phyloP scores from a whole-genome alignment of 1,284 basidiomycete species.

The Chondrostereum purpureum region DNA sequence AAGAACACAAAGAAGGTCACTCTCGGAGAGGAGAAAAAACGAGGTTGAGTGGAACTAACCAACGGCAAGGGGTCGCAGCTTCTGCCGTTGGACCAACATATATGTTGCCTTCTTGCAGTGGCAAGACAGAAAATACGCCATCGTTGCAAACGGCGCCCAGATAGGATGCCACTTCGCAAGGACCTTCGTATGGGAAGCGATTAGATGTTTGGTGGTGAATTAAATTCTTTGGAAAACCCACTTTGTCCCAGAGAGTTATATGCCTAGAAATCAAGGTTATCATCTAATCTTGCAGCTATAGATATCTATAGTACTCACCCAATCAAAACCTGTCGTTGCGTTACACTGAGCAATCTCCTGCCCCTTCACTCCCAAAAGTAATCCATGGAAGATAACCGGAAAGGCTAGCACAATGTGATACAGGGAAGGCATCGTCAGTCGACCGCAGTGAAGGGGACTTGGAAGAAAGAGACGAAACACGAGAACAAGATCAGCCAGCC shows the following conservation, averaged over 20 bases:
- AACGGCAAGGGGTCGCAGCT: too few species aligned
- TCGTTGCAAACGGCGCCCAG: constrained; percentile 31
- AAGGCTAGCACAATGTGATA: not conserved
- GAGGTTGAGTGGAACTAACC: too few species aligned
- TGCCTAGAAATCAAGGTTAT: constrained; percentile 16
- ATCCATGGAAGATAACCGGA: not conserved
- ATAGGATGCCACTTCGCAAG: constrained; percentile 25
- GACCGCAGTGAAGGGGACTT: constrained; percentile 10
- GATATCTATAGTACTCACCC: constrained; percentile 1
- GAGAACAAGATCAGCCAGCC: constrained; percentile 4
- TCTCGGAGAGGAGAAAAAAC: too few species aligned
- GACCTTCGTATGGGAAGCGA: too few species aligned
- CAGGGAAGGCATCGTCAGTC: constrained; percentile 13
- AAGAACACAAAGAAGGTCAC: too few species aligned
- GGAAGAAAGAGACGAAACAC: too few species aligned
- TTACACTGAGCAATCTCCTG: constrained; percentile 3
- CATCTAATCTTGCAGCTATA: not conserved
- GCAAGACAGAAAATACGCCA: constrained; percentile 27
- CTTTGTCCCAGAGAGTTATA: constrained; percentile 25
- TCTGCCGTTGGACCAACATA: constrained; percentile 26
- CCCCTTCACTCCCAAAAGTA: not conserved
- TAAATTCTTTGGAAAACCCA: too few species aligned
- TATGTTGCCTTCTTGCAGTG: constrained; percentile 20
- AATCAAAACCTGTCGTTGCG: not conserved
- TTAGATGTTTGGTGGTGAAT: too few species aligned